phyloP scores from a whole-genome alignment of 192 early-diverging fungal genomes.

The Podila clonocystis region DNA sequence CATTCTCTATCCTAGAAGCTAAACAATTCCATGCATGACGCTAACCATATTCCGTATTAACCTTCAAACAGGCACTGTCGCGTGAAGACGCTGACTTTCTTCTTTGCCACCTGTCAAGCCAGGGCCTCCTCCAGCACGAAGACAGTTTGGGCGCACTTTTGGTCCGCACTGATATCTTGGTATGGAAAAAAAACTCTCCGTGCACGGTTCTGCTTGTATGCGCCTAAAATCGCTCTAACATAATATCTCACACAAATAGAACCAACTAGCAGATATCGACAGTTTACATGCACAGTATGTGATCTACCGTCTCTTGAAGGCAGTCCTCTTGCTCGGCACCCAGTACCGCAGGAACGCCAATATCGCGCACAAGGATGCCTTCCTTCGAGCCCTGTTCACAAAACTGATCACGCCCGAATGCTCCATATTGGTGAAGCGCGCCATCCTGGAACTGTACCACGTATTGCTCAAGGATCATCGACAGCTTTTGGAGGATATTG shows the following conservation, averaged over 20 bases:
- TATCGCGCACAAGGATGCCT: neutral
- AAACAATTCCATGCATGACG: no score
- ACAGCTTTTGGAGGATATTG: neutral
- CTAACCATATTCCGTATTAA: no score
- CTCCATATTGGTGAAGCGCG: neutral
- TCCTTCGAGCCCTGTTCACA: neutral
- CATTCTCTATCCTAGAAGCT: no score
- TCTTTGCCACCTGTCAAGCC: neutral
- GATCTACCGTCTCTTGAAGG: neutral
- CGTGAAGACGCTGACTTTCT: neutral
- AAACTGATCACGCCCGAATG: neutral
- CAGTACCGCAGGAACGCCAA: neutral
- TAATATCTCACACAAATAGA: neutral
- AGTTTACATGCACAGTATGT: neutral
- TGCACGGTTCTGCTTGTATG: no score
- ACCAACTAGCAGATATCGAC: neutral
- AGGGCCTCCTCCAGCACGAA: neutral
- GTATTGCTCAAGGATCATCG: constrained; percentile 28
- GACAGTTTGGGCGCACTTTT: neutral
- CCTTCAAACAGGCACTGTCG: no score
- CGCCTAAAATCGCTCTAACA: no score
- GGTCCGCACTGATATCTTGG: neutral
- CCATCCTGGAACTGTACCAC: constrained; percentile 25
- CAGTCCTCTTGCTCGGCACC: neutral
- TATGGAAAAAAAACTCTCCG: neutral